These are phyloP conservation scores for Elongisporangium prolatum DNA, from an alignment of 352 stramenopile species.

Conservation along the genomic window DNA sequence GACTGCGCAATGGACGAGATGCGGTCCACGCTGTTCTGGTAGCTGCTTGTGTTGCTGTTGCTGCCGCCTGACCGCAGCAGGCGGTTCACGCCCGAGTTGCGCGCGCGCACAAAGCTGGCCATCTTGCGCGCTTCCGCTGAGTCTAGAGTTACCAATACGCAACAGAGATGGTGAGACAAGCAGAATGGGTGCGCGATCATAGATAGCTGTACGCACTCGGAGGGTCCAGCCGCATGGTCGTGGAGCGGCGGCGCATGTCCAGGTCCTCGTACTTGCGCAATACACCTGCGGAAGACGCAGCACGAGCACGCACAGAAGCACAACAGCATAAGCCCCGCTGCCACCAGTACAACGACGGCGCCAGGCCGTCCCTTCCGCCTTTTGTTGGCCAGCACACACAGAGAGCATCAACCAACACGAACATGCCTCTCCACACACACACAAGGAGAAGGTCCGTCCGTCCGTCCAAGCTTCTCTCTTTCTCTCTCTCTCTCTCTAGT, in stretches of 20 bases:
- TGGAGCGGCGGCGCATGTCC: slow-evolving; percentile 44
- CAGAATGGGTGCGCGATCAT: background rate
- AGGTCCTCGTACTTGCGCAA: slow-evolving; percentile 67
- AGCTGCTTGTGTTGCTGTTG: slow-evolving; percentile 19
- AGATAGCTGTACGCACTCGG: slow-evolving; percentile 31
- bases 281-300: slow-evolving; percentile 20
- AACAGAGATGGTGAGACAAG: background rate
- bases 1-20: slow-evolving; percentile 4
- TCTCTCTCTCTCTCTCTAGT: background rate
- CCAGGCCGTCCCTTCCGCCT: background rate
- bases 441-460: background rate
- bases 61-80: slow-evolving; percentile 29
- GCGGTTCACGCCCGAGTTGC: slow-evolving; percentile 59
- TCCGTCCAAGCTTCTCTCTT: too few species aligned
- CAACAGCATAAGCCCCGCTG: slow-evolving; percentile 4
- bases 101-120: slow-evolving; percentile 44
- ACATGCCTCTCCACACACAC: slow-evolving; percentile 1
- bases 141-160: slow-evolving; percentile 13
- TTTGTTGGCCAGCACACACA: background rate
- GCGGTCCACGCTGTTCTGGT: slow-evolving; percentile 12
- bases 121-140: slow-evolving; percentile 42
- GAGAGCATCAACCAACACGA: slow-evolving; percentile 1
- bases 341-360: background rate
- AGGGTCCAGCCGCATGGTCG: slow-evolving; percentile 49
- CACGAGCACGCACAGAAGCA: slow-evolving; percentile 12